Percentiles rank a stretch among this genome's conserved stretches.
These are phyloP conservation scores for Plasmodium inui DNA, from an alignment of 169 alveolate genomes.

Conservation along the genomic window DNA sequence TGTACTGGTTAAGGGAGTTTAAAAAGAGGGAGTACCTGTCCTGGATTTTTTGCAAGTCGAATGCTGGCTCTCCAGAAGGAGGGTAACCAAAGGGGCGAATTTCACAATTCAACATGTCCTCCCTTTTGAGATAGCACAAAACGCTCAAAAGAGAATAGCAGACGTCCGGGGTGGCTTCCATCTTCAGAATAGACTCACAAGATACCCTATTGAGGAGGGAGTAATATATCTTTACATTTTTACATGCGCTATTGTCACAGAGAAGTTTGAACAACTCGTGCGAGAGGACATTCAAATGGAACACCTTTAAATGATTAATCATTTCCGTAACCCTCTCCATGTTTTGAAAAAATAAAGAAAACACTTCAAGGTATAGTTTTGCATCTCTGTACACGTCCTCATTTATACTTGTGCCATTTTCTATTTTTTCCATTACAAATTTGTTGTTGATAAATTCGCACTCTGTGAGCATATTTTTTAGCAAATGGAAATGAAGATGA, in stretches of 20 bases:
- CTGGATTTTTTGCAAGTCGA: conserved; percentile 10
- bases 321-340: background rate
- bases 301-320: conserved; percentile 31
- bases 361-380: conserved; percentile 13
- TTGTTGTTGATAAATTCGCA: conserved; percentile 12
- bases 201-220: conserved; percentile 12
- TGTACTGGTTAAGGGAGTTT: conserved; percentile 28
- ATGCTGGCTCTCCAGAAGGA: background rate
- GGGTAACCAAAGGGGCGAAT: background rate
- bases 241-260: background rate
- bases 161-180: background rate
- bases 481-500: conserved; percentile 22
- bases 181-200: conserved; percentile 18
- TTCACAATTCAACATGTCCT: background rate
- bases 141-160: conserved; percentile 12
- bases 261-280: conserved; percentile 30
- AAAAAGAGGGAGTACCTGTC: conserved; percentile 12
- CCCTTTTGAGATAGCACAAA: conserved; percentile 19
- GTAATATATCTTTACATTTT: conserved; percentile 35
- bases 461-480: conserved; percentile 46
- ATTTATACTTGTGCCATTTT: conserved; percentile 16
- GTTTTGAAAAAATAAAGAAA: conserved; percentile 37
- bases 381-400: conserved; percentile 24
- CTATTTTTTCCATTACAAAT: conserved; percentile 22
- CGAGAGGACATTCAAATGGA: conserved; percentile 35